Evolutionary conservation across 2,329 filamentous ascomycete species (phyloP).

Genomic region (Pestalotiopsis sp.): DNA sequence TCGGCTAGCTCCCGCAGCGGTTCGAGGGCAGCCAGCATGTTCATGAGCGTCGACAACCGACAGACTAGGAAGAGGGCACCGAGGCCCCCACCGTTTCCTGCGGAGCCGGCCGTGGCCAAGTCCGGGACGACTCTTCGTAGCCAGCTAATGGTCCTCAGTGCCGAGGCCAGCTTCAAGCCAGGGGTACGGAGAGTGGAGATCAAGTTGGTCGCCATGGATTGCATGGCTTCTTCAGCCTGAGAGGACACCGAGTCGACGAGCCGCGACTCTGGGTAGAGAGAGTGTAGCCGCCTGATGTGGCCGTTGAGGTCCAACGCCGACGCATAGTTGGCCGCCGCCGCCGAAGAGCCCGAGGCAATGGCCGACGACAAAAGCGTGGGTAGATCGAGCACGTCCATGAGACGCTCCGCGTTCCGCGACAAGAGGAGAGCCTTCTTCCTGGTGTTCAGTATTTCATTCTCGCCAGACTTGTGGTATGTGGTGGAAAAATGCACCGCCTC

Average conservation of each 20-base stretch:
- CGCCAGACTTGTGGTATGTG: slow-evolving; percentile 75
- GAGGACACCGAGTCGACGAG: slow-evolving; percentile 72
- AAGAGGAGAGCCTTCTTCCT: slow-evolving; percentile 81
- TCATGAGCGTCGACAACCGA: slow-evolving; percentile 75
- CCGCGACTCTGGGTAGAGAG: slow-evolving; percentile 77
- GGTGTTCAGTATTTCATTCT: slow-evolving; percentile 69
- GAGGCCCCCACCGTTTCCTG: slow-evolving; percentile 64
- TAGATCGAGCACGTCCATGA: slow-evolving; percentile 89
- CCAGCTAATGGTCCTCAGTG: slow-evolving; percentile 90
- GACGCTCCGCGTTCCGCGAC: slow-evolving; percentile 82
- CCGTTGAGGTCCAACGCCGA: slow-evolving; percentile 88
- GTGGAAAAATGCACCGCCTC: slow-evolving; percentile 80
- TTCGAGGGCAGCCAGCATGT: slow-evolving; percentile 79
- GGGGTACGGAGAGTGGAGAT: slow-evolving; percentile 76
- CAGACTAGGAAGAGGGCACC: slow-evolving; percentile 88
- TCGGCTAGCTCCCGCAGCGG: slow-evolving; percentile 88
- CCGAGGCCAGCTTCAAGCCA: slow-evolving; percentile 82
- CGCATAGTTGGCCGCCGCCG: slow-evolving; percentile 72
- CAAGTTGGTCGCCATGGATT: slow-evolving; percentile 83
- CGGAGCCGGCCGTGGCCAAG: slow-evolving; percentile 49
- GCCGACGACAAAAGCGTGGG: slow-evolving; percentile 83
- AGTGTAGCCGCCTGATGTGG: slow-evolving; percentile 86
- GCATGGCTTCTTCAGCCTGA: slow-evolving; percentile 86
- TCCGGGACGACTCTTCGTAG: slow-evolving; percentile 85
- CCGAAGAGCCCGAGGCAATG: slow-evolving; percentile 59